A percentile compares a stretch with the other conserved stretches of the same genome.
phyloP scores from a whole-genome alignment of 2,329 filamentous ascomycete species.

The Penicillium nordicum region DNA sequence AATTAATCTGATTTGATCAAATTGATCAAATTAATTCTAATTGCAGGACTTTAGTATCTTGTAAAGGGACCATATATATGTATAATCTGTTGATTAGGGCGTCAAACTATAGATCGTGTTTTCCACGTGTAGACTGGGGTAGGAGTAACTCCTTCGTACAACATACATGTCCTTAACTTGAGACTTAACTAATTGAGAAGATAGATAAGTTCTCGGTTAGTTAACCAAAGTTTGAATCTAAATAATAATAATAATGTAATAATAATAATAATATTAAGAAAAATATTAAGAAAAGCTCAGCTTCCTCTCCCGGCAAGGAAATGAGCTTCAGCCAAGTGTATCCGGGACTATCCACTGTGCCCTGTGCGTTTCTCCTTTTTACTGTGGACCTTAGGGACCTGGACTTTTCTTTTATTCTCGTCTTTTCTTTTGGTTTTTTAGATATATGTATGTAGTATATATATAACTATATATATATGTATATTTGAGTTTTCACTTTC shows the following conservation, averaged over 20 bases:
- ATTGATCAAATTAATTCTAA: neutral
- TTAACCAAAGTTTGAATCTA: neutral
- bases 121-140: conserved; percentile 3
- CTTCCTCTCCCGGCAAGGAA: neutral
- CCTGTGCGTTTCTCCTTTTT: conserved; percentile 11
- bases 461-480: neutral
- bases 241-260: no score
- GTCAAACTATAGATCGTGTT: neutral
- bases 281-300: neutral
- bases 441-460: no score
- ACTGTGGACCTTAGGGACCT: conserved; percentile 4
- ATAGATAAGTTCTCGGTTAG: neutral
- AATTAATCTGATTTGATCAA: neutral
- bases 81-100: neutral
- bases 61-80: neutral
- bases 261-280: no score
- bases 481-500: neutral
- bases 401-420: neutral
- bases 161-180: neutral
- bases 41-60: neutral
- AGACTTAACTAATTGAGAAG: no score
- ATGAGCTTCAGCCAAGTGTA: conserved; percentile 6
- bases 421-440: neutral
- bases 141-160: no score
- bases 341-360: conserved; percentile 11